A percentile compares a stretch with the other conserved stretches of the same genome.
These are phyloP conservation scores for Fomitopsis palustris DNA, from an alignment of 1,284 basidiomycete species.

Conservation along the genomic window DNA sequence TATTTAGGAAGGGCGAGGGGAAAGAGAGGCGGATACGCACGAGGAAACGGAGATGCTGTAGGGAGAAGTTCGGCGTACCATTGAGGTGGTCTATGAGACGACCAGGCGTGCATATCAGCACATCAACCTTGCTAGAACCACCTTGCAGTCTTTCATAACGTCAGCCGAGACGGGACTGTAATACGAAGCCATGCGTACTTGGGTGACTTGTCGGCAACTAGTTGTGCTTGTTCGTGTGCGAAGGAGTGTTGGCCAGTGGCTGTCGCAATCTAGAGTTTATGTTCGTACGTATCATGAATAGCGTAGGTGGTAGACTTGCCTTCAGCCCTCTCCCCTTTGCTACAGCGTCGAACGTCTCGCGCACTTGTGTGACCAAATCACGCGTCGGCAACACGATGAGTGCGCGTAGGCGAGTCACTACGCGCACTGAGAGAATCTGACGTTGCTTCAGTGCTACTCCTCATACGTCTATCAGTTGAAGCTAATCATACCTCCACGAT, in stretches of 20 bases:
- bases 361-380: conserved; percentile 92
- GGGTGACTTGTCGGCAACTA: conserved; percentile 52
- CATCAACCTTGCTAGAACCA: conserved; percentile 87
- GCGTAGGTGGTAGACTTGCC: conserved; percentile 36
- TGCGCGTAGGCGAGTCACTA: conserved; percentile 85
- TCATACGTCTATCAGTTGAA: too few species aligned
- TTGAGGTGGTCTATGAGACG: conserved; percentile 92
- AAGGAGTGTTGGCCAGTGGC: conserved; percentile 87
- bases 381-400: conserved; percentile 92
- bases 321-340: conserved; percentile 85
- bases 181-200: conserved; percentile 34
- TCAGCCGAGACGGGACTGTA: not conserved
- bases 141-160: conserved; percentile 48
- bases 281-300: not conserved
- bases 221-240: conserved; percentile 72
- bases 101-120: conserved; percentile 95
- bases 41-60: conserved; percentile 92
- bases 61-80: conserved; percentile 84
- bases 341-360: conserved; percentile 86
- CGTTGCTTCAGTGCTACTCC: not conserved
- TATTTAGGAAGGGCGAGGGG: not conserved
- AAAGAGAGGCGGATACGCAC: conserved; percentile 35
- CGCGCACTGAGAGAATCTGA: conserved; percentile 67
- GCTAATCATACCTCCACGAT: conserved; percentile 72
- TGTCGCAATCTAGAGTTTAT: conserved; percentile 56